Evolutionary conservation across 495 filamentous ascomycete genomes (phyloP).

Genomic region (Trichoderma erinaceum): DNA sequence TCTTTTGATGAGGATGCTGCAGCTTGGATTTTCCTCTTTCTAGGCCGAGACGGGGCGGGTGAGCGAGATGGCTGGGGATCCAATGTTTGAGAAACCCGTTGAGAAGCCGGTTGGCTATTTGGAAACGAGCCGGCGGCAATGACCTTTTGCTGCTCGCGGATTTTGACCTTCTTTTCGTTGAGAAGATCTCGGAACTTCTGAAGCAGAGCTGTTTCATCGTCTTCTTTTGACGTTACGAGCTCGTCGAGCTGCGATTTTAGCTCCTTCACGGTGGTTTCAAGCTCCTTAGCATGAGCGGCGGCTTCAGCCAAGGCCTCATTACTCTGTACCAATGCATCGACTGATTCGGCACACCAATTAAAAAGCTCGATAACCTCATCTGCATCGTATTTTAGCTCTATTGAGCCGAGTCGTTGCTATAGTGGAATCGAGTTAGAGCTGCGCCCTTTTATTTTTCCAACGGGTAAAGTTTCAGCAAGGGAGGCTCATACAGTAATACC

Average conservation of each 20-base stretch:
- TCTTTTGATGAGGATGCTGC: slow-evolving; percentile 39
- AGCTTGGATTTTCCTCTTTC: slow-evolving; percentile 46
- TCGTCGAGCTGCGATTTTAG: slow-evolving; percentile 57
- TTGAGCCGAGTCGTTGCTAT: slow-evolving; percentile 64
- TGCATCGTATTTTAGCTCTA: slow-evolving; percentile 55
- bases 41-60: slow-evolving; percentile 30
- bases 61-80: slow-evolving; percentile 16
- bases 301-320: slow-evolving; percentile 36
- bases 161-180: slow-evolving; percentile 89
- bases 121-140: slow-evolving; percentile 43
- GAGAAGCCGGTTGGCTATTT: slow-evolving; percentile 8
- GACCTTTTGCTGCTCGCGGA: slow-evolving; percentile 70
- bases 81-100: background rate
- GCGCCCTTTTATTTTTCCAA: background rate
- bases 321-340: slow-evolving; percentile 27
- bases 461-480: background rate
- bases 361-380: slow-evolving; percentile 63
- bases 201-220: slow-evolving; percentile 64
- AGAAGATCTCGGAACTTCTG: slow-evolving; percentile 65
- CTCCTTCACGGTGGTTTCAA: slow-evolving; percentile 39
- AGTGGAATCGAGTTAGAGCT: slow-evolving; percentile 18
- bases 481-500: slow-evolving; percentile 39
- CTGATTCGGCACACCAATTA: slow-evolving; percentile 58
- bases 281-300: slow-evolving; percentile 41
- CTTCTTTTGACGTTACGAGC: slow-evolving; percentile 56